Evolutionary conservation across 345 rosid species (phyloP), one percentile per base, ranked within the genome.

Genomic region (Orychophragmus violaceus): DNA sequence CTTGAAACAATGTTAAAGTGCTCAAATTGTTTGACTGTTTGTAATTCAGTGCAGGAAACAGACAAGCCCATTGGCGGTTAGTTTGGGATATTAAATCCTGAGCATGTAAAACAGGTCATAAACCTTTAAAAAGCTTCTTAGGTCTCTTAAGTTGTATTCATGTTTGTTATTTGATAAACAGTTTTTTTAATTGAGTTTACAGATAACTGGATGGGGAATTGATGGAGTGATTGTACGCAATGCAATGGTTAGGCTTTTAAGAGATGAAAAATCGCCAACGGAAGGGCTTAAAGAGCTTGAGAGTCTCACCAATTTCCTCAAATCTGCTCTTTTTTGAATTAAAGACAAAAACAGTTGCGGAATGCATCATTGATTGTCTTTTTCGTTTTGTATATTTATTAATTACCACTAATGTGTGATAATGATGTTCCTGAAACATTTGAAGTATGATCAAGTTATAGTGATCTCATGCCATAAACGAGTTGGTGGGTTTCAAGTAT

Each of bases 151-250:
- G 29, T 16, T 49, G 28, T n/a, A 59, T 52, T 14, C 23, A 0
- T 30, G 5, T 68, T 53, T 27, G 41, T n/a, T 9, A 27, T 37
- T 29, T 29, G 10, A 16, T 28, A 64, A 44, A 33, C 11, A 35
- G 18, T 12, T 35, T 55, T 33, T 51, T 14, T 21, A 22, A 51
- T n/a, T 49, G 46, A 64, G 65, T 8, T 2, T 23, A 72, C 64
- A 89, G 96, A 53, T 86, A 2, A 88, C 80, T 3, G 87, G 79
- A 63, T 87, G 91, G 96, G 97, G 99, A 68, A 88, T 93, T n/a
- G 93, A 88, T 59, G 85, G 95, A 14, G 84, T 87, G 59, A 94
- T 90, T 23, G 87, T 94, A 45, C 93, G 96, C 0, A 90, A 96
- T 71, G 93, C 99, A 3, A 85, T 85, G 81, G 95, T 87, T 75